Evolutionary conservation across 106 monocot species (phyloP).

Genomic region (Amphibolis antarctica): DNA sequence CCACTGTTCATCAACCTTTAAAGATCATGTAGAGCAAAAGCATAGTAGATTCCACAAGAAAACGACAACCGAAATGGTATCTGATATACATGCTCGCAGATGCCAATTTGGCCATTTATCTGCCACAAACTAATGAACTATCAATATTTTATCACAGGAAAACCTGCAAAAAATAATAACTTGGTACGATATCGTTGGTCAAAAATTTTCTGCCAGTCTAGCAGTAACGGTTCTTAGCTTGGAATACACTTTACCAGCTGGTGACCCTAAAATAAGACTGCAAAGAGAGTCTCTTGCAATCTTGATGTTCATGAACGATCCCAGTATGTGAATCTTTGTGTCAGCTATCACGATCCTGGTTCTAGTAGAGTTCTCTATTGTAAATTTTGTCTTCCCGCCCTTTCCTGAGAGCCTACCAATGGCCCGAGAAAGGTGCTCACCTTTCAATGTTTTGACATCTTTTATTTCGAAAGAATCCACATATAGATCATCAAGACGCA

Average conservation of each 20-base stretch:
- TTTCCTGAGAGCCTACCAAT: slow-evolving; percentile 78
- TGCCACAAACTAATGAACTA: too few species aligned
- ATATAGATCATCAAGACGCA: slow-evolving; percentile 79
- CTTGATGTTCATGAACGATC: slow-evolving; percentile 17
- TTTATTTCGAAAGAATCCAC: slow-evolving; percentile 89
- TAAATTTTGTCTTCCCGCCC: slow-evolving; percentile 89
- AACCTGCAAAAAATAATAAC: background rate
- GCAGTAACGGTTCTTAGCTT: slow-evolving; percentile 72
- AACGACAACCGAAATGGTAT: too few species aligned
- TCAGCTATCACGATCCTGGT: slow-evolving; percentile 87
- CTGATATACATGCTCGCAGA: too few species aligned
- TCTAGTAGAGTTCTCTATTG: slow-evolving; percentile 76
- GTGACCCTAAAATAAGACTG: slow-evolving; percentile 80
- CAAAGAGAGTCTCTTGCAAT: slow-evolving; percentile 47
- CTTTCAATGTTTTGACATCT: slow-evolving; percentile 75
- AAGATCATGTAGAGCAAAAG: too few species aligned
- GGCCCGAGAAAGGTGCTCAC: slow-evolving; percentile 75
- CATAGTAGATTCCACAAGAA: too few species aligned
- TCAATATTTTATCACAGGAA: background rate
- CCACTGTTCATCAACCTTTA: too few species aligned
- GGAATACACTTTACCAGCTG: slow-evolving; percentile 85
- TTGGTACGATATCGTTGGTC: background rate
- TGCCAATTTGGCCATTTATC: too few species aligned
- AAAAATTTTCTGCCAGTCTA: slow-evolving; percentile 59
- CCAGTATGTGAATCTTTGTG: slow-evolving; percentile 52